Evolutionary conservation across 2,329 filamentous ascomycete genomes (phyloP).

Genomic region (Fusarium sp.): DNA sequence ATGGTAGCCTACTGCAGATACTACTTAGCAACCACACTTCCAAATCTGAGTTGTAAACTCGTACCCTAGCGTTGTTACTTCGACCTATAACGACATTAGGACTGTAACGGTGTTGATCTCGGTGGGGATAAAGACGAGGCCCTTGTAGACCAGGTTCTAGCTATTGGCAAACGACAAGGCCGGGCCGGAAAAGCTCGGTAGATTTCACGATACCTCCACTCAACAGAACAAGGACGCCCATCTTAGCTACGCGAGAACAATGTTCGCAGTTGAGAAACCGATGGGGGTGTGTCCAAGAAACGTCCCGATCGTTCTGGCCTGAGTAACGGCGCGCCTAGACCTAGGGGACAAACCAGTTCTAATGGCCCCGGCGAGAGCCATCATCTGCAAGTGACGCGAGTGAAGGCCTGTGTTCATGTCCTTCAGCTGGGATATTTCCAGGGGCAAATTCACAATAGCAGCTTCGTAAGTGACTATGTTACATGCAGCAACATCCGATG

Average conservation of each 20-base stretch:
- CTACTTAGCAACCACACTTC: neutral
- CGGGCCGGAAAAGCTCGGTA: neutral
- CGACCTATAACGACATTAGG: constrained; percentile 9
- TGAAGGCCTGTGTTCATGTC: neutral
- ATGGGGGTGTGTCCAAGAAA: neutral
- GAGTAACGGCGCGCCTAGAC: neutral
- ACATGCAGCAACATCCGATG: too few species aligned
- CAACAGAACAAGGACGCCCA: constrained; percentile 4
- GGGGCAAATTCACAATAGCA: neutral
- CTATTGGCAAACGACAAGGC: neutral
- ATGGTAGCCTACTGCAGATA: neutral
- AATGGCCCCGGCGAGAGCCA: neutral
- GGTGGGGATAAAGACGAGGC: neutral
- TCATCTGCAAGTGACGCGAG: neutral
- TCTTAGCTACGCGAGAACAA: constrained; percentile 11
- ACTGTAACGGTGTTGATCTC: too few species aligned
- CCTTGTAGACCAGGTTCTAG: neutral
- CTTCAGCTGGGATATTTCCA: neutral
- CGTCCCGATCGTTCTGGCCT: neutral
- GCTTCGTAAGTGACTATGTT: neutral
- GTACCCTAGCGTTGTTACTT: constrained; percentile 1
- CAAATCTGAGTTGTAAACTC: neutral
- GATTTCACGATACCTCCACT: constrained; percentile 12
- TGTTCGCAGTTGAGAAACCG: neutral
- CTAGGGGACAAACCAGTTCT: neutral